These are phyloP conservation scores for Suillus discolor DNA, from an alignment of 768 basidiomycete genomes.

Conservation along the genomic window DNA sequence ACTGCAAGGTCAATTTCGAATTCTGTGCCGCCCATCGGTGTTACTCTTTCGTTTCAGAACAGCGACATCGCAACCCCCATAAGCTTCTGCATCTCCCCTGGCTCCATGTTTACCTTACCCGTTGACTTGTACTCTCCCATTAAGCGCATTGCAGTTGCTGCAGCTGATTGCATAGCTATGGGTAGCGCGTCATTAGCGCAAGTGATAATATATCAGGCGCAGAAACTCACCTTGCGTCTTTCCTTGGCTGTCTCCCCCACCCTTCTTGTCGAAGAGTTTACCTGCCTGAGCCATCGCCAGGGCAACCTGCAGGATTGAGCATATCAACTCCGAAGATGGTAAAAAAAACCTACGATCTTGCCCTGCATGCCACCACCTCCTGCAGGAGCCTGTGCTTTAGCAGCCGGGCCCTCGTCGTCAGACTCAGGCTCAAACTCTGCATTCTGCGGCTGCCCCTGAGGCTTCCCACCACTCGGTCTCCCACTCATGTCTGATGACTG, in stretches of 20 bases:
- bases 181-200: background rate
- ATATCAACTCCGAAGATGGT: background rate
- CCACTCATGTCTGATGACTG: background rate
- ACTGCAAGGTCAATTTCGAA: background rate
- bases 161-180: conserved; percentile 35
- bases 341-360: conserved; percentile 27
- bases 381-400: conserved; percentile 9
- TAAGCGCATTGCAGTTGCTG: conserved; percentile 32
- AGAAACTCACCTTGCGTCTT: conserved; percentile 29
- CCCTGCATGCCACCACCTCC: conserved; percentile 29
- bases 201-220: background rate
- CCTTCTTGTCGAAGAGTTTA: conserved; percentile 36
- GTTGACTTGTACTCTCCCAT: conserved; percentile 25
- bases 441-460: background rate
- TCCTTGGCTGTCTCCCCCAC: conserved; percentile 17
- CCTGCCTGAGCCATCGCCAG: conserved; percentile 36
- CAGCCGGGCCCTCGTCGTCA: conserved; percentile 11
- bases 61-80: conserved; percentile 30
- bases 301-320: conserved; percentile 19
- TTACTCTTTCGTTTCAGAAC: conserved; percentile 14
- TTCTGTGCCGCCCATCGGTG: background rate
- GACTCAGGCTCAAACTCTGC: background rate
- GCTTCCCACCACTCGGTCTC: conserved; percentile 9
- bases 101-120: conserved; percentile 26
- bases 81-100: conserved; percentile 30